Conservation (phyloP, 441 rosid species). For the Daphne laureola region DNA sequence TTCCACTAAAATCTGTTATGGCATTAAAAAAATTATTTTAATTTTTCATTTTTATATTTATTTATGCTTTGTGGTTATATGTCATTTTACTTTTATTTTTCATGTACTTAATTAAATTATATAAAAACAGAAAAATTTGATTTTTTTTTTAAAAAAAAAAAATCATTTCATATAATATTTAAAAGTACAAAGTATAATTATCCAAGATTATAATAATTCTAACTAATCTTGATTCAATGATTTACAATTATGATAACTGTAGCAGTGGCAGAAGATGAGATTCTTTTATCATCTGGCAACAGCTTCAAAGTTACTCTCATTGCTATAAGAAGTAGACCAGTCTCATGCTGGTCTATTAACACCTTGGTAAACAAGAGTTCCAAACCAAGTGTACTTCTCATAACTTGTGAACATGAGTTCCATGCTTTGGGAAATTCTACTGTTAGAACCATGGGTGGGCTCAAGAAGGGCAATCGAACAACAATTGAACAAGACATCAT, state of each 20-base stretch:
- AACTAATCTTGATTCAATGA: too few species aligned
- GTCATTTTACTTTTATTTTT: too few species aligned
- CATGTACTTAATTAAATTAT: too few species aligned
- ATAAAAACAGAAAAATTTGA: too few species aligned
- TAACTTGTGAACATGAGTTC: slow-evolving; percentile 71
- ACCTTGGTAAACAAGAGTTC: slow-evolving; percentile 94
- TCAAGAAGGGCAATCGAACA: slow-evolving; percentile 78
- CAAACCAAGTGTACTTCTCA: neutral
- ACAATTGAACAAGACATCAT: slow-evolving; percentile 87
- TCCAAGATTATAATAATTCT: too few species aligned
- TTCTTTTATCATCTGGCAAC: slow-evolving; percentile 41
- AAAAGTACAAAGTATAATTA: too few species aligned
- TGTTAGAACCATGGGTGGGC: slow-evolving; percentile 79
- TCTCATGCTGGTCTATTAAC: slow-evolving; percentile 68
- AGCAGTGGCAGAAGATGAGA: slow-evolving; percentile 4
- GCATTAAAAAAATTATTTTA: too few species aligned
- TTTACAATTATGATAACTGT: slow-evolving; percentile 82
- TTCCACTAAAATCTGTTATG: too few species aligned
- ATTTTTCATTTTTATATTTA: too few species aligned
- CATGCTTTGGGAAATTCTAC: slow-evolving; percentile 80
- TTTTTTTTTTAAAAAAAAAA: too few species aligned
- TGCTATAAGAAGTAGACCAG: slow-evolving; percentile 59
- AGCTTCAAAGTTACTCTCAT: slow-evolving; percentile 73
- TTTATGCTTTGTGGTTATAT: too few species aligned
- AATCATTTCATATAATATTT: too few species aligned